Evolutionary conservation across 2,329 filamentous ascomycete genomes (phyloP).

Genomic region (Diplodia corticola): DNA sequence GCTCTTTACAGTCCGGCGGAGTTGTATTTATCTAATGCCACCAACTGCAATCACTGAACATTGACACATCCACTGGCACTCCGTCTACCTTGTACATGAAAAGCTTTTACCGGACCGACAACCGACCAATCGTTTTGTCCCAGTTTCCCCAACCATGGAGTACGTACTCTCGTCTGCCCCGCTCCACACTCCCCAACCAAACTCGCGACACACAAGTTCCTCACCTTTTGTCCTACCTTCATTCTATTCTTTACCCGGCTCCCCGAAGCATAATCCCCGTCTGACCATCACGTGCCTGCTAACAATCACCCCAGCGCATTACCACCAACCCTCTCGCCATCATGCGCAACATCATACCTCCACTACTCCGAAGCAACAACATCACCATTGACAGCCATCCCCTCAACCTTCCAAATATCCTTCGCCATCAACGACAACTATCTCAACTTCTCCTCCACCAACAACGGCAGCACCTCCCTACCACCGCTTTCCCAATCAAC

Average conservation of each 20-base stretch:
- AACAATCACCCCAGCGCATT: background rate
- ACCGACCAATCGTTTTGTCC: background rate
- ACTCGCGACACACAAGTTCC: background rate
- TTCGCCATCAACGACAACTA: background rate
- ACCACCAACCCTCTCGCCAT: background rate
- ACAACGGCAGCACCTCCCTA: background rate
- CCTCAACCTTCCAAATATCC: background rate
- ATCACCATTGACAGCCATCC: background rate
- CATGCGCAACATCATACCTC: background rate
- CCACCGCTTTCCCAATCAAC: background rate
- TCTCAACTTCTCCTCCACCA: background rate
- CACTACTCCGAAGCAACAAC: background rate
- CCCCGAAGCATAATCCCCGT: background rate
- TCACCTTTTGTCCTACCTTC: background rate
- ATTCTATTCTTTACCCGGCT: background rate
- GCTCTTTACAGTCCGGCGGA: no score
- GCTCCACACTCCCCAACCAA: background rate
- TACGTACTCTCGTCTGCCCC: slow-evolving; percentile 2
- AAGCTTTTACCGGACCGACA: no score
- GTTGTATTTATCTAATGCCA: background rate
- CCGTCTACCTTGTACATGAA: background rate
- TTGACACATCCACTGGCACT: background rate
- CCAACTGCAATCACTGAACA: background rate
- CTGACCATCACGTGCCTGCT: background rate
- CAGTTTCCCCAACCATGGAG: background rate